Base-by-base conservation (phyloP, 2,329 filamentous ascomycete species). In the Tolypocladium paradoxum region DNA sequence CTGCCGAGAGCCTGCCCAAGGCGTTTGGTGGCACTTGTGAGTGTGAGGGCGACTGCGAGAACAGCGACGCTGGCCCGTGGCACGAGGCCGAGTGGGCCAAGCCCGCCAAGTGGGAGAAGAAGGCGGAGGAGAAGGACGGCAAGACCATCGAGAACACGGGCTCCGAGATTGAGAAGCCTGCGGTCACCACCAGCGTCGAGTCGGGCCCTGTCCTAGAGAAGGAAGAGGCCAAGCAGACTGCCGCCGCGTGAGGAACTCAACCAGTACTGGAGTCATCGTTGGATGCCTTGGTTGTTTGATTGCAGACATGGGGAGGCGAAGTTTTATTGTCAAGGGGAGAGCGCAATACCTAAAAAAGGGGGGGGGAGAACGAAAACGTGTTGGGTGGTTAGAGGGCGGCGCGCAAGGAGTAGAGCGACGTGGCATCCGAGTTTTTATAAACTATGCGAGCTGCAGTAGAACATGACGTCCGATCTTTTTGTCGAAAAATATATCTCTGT, bases 31-130 rank as follows among this genome's bases (percentile, higher is more conserved):
- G 93, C 56, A 77, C 71, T 40, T 99, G 93, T 73, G 70, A 85
- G 57, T 99, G 93, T 71, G 68, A 76, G 35, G 89, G 88, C 55
- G 91, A 90, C 57, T 99, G 93, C 73, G 75, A 81, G 69, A 73
- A 95, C 64, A 95, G 89, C 71, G 91, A 99, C 68, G 84, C 84
- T 56, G 93, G 93, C 51, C 93, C 93, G 51, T 99, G 93, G 93
- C 79, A 80, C 61, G 88, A 92, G 57, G 63, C 78, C 31, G 68
- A 87, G 71, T 91, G 79, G 76, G 73, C 79, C 52, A 82, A 75
- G 65, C 78, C 85, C 50, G 73, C 82, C 58, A 83, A 84, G 75
- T 85, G 83, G 76, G 76, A 79, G 67, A 75, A 76, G 70, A 73
- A 75, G 56, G 61, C 64, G 70, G 73, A 67, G 45, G 64, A 72